Conservation (phyloP, 108 stramenopile genomes). For the Mediolabrus comicus region DNA sequence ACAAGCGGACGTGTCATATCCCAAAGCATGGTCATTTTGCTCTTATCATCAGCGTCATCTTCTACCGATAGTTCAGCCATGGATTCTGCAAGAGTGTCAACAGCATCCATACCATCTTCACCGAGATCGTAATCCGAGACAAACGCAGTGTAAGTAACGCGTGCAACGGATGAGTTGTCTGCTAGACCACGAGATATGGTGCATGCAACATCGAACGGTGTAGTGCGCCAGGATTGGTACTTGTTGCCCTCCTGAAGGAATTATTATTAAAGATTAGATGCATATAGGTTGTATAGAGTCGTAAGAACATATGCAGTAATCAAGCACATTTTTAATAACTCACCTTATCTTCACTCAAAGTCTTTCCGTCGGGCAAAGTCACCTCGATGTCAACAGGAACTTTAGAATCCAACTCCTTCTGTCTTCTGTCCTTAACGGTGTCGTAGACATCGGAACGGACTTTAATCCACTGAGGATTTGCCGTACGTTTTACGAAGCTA, state of each 20-base stretch:
- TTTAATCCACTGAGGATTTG: slow-evolving; percentile 72
- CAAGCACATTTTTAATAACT: neutral
- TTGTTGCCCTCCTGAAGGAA: slow-evolving; percentile 26
- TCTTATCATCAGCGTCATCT: slow-evolving; percentile 35
- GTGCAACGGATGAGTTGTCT: slow-evolving; percentile 79
- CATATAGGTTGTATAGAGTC: neutral
- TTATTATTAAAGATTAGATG: neutral
- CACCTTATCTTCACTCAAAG: slow-evolving; percentile 55
- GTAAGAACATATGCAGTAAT: neutral
- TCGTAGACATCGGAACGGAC: slow-evolving; percentile 63
- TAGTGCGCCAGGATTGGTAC: slow-evolving; percentile 66
- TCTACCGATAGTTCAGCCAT: slow-evolving; percentile 74
- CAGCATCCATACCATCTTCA: slow-evolving; percentile 85
- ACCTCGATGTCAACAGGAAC: slow-evolving; percentile 82
- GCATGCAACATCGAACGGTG: slow-evolving; percentile 93
- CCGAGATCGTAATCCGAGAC: slow-evolving; percentile 72
- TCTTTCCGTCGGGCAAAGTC: slow-evolving; percentile 95
- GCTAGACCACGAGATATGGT: slow-evolving; percentile 91
- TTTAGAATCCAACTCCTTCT: slow-evolving; percentile 63
- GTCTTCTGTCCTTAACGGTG: slow-evolving; percentile 55
- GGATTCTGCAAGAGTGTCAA: slow-evolving; percentile 66
- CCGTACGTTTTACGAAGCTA: slow-evolving; percentile 61
- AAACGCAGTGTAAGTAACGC: slow-evolving; percentile 81
- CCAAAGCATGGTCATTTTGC: slow-evolving; percentile 85
- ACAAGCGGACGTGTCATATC: slow-evolving; percentile 95